Evolutionary conservation across 2,329 filamentous ascomycete species (phyloP).

Genomic region (Graphilbum sp.): DNA sequence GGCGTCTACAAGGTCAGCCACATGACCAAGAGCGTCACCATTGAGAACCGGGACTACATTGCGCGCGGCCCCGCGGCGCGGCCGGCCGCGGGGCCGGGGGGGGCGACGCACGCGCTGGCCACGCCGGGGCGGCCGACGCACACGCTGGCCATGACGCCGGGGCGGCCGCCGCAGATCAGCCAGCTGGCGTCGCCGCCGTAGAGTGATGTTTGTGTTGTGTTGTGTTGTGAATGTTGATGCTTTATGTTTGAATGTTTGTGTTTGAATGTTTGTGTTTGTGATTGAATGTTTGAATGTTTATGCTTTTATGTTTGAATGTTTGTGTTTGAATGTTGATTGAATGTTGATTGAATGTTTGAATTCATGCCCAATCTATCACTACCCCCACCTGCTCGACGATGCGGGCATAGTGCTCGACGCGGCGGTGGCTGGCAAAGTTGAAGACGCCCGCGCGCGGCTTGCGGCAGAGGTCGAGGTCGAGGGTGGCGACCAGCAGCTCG

Average conservation of each 20-base stretch:
- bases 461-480: conserved; percentile 29
- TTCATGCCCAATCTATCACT: too few relatives aligned
- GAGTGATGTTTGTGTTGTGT: not conserved
- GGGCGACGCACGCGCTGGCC: too few relatives aligned
- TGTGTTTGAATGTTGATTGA: not conserved
- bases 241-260: too few relatives aligned
- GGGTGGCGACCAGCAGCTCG: conserved; percentile 32
- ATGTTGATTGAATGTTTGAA: too few relatives aligned
- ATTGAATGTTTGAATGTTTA: not conserved
- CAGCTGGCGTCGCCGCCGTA: conserved; percentile 8
- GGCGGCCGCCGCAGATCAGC: too few relatives aligned
- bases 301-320: not conserved
- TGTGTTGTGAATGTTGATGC: not conserved
- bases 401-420: conserved; percentile 24
- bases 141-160: too few relatives aligned
- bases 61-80: too few relatives aligned
- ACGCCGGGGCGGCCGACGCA: too few relatives aligned
- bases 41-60: conserved; percentile 72
- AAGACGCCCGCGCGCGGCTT: conserved; percentile 31
- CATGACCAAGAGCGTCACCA: conserved; percentile 87
- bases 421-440: conserved; percentile 25
- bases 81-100: too few relatives aligned
- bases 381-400: conserved; percentile 24
- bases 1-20: conserved; percentile 99
- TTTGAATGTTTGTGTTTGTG: not conserved